Evolutionary conservation across 2,329 filamentous ascomycete genomes (phyloP).

Genomic region (Xylaria polymorpha): DNA sequence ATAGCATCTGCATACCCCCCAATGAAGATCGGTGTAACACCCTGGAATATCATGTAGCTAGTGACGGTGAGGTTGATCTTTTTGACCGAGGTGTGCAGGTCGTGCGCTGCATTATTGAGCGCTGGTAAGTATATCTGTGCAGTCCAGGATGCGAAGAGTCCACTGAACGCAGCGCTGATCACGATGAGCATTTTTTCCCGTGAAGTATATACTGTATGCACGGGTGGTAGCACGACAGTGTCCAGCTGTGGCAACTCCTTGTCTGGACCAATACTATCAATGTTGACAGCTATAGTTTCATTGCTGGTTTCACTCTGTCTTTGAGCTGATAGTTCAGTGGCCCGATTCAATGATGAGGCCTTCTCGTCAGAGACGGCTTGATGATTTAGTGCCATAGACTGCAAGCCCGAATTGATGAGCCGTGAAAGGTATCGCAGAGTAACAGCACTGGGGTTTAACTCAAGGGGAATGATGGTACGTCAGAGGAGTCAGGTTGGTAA

Average conservation of each 20-base stretch:
- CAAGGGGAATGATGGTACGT: neutral
- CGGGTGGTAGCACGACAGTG: conserved; percentile 30
- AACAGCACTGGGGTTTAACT: neutral
- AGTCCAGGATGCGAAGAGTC: conserved; percentile 45
- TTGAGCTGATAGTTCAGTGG: conserved; percentile 14
- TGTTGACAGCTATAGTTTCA: conserved; percentile 34
- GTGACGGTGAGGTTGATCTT: conserved; percentile 53
- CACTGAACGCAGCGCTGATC: conserved; percentile 44
- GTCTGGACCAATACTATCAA: conserved; percentile 17
- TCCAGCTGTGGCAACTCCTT: conserved; percentile 34
- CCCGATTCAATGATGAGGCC: conserved; percentile 13
- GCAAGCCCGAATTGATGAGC: neutral
- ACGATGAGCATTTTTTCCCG: conserved; percentile 44
- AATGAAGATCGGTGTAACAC: conserved; percentile 61
- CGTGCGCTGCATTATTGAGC: conserved; percentile 42
- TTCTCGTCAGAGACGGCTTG: conserved; percentile 25
- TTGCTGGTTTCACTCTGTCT: conserved; percentile 38
- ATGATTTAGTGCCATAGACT: conserved; percentile 25
- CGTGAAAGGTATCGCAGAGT: neutral
- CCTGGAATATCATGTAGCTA: conserved; percentile 62
- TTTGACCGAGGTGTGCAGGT: conserved; percentile 40
- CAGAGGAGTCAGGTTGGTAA: neutral
- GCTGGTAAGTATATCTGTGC: conserved; percentile 47
- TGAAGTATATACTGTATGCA: conserved; percentile 40
- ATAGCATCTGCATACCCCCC: conserved; percentile 59